A percentile compares a stretch with the other conserved stretches of the same genome.
phyloP scores from a whole-genome alignment of 2,329 filamentous ascomycete species.

The Orbilia brochopaga region DNA sequence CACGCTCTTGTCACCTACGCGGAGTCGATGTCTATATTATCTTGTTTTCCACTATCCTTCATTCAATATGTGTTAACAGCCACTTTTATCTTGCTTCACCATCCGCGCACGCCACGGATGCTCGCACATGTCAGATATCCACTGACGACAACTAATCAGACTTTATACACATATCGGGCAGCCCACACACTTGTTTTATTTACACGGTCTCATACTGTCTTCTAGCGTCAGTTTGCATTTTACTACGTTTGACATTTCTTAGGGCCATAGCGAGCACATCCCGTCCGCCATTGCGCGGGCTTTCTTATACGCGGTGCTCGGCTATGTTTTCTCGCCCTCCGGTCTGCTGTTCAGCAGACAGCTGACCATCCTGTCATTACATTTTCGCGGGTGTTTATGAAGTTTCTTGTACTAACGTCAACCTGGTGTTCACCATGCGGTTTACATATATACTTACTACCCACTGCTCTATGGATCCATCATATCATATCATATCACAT shows the following conservation, averaged over 20 bases:
- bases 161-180: slow-evolving; percentile 33
- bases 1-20: too few species aligned
- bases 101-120: not conserved
- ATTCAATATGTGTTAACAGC: slow-evolving; percentile 49
- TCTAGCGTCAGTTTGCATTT: slow-evolving; percentile 32
- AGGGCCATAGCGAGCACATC: slow-evolving; percentile 51
- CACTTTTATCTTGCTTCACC: slow-evolving; percentile 6
- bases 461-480: too few species aligned
- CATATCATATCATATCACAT: too few species aligned
- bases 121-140: not conserved
- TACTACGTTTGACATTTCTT: slow-evolving; percentile 8
- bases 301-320: slow-evolving; percentile 13
- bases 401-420: not conserved
- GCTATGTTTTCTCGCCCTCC: slow-evolving; percentile 51
- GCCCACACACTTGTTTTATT: slow-evolving; percentile 20
- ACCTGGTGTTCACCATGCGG: not conserved
- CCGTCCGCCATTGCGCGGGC: not conserved
- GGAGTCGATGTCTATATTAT: slow-evolving; percentile 6
- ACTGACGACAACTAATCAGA: slow-evolving; percentile 29
- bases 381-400: not conserved
- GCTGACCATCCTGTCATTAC: not conserved
- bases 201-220: slow-evolving; percentile 17
- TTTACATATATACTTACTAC: slow-evolving; percentile 9
- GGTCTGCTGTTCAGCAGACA: slow-evolving; percentile 2
- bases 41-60: slow-evolving; percentile 37